Percentiles rank a stretch among this genome's conserved stretches.
Evolutionary conservation across 257 asterid species (phyloP).

Genomic region (Solanum boliviense): DNA sequence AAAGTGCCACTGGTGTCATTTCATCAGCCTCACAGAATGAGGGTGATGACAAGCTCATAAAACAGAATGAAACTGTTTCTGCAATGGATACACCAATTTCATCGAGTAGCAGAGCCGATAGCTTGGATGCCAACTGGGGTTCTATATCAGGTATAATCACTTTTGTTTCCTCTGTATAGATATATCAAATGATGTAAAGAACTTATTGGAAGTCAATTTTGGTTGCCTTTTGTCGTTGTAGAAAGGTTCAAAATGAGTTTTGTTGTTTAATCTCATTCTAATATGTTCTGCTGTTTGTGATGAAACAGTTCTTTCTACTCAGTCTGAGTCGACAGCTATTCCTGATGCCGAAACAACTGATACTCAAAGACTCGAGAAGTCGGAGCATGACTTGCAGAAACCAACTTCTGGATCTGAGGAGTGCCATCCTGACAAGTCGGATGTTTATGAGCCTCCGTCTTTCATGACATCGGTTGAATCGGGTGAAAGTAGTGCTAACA

Average conservation of each 20-base stretch:
- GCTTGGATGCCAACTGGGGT: slow-evolving; percentile 79
- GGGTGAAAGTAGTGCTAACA: slow-evolving; percentile 6
- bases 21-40: slow-evolving; percentile 20
- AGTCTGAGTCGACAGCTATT: slow-evolving; percentile 19
- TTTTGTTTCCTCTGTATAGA: neutral
- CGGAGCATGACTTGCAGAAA: slow-evolving; percentile 24
- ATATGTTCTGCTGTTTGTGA: neutral
- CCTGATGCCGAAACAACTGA: slow-evolving; percentile 16
- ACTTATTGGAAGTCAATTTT: neutral
- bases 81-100: slow-evolving; percentile 21
- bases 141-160: slow-evolving; percentile 60
- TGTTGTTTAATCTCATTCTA: neutral
- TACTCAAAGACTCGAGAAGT: slow-evolving; percentile 18
- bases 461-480: slow-evolving; percentile 63
- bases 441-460: slow-evolving; percentile 58
- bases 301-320: slow-evolving; percentile 24
- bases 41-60: slow-evolving; percentile 20
- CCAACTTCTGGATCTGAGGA: slow-evolving; percentile 21
- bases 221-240: neutral
- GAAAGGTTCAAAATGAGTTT: neutral
- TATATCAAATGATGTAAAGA: neutral
- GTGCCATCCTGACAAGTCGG: slow-evolving; percentile 27
- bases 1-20: neutral
- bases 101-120: slow-evolving; percentile 44
- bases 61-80: slow-evolving; percentile 21